These are phyloP conservation scores for Paecilomyces fulvus DNA, from an alignment of 2,329 filamentous ascomycete species.

Conservation along the genomic window DNA sequence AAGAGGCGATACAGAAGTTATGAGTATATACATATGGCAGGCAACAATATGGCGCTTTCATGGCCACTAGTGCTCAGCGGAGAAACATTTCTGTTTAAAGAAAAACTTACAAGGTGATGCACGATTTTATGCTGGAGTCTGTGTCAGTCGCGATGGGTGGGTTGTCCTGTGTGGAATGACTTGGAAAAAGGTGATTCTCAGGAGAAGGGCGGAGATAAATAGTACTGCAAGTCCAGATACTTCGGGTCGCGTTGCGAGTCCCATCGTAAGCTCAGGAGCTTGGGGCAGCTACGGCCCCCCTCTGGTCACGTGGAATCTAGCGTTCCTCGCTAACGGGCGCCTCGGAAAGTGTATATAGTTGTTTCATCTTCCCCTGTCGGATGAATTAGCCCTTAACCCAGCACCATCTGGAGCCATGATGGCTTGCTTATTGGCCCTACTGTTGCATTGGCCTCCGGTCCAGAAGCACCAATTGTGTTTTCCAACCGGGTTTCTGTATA, in stretches of 20 bases:
- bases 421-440: neutral
- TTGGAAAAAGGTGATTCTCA: neutral
- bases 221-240: neutral
- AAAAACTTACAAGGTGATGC: neutral
- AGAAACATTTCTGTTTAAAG: neutral
- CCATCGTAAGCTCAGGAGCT: neutral
- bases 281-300: neutral
- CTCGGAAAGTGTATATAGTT: neutral
- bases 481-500: neutral
- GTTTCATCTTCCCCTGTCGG: neutral
- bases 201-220: neutral
- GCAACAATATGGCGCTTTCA: neutral
- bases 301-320: conserved; percentile 5
- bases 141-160: neutral
- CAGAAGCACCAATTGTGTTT: neutral
- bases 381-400: neutral
- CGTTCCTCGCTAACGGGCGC: neutral
- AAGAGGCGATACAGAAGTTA: neutral
- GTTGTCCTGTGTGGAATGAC: neutral
- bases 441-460: neutral
- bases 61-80: neutral
- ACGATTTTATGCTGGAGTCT: neutral
- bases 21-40: neutral
- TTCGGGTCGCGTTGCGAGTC: neutral
- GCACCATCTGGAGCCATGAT: neutral